Evolutionary conservation across 139 green algal genomes (phyloP), one percentile per base, ranked within the genome.

Genomic region (Pseudopediastrum boryanum): DNA sequence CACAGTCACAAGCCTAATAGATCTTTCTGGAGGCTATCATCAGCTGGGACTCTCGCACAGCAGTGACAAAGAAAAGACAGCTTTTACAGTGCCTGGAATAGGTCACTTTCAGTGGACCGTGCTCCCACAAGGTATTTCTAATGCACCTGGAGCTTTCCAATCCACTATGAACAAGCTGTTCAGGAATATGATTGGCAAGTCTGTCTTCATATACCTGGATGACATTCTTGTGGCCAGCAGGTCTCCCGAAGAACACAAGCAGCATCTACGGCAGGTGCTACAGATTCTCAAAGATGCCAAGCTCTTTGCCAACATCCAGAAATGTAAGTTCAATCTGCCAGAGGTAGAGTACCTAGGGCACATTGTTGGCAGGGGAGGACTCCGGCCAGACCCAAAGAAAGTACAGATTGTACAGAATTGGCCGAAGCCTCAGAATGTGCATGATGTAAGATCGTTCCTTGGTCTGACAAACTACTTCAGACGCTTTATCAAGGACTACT

Each of bases 171-270:
- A 42, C 68, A 5, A 23, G 27, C 8, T 78, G 84, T 50, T 84
- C 51, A 0, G 27, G 27, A 21, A 50, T 1, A 29, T 68, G 4
- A 44, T 83, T 8, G 12, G 27, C 43, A 77, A 80, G 12, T 81
- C 79, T 77, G 71, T 87, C 23, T 2, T 77, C 1, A 36, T 84
- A 5, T 88, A 85, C 51, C 62, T 85, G n/a, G 78, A 88, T 71
- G 78, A 88, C 35, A 75, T 85, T 6, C 59, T 88, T 0, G 65
- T 81, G 3, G 83, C 75, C 54, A 79, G 41, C 21, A 81, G 69
- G 19, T 81, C 27, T n/a, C 10, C 64, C n/a, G 64, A 46, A 8
- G 63, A 81, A 43, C 72, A 85, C 42, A 25, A 31, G 35, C 2
- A 65, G 29, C 79, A 85, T 48, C 29, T 85, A 25, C 39, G 42